phyloP scores from a whole-genome alignment of 169 alveolate genomes.

The Plasmodium falciparum region DNA sequence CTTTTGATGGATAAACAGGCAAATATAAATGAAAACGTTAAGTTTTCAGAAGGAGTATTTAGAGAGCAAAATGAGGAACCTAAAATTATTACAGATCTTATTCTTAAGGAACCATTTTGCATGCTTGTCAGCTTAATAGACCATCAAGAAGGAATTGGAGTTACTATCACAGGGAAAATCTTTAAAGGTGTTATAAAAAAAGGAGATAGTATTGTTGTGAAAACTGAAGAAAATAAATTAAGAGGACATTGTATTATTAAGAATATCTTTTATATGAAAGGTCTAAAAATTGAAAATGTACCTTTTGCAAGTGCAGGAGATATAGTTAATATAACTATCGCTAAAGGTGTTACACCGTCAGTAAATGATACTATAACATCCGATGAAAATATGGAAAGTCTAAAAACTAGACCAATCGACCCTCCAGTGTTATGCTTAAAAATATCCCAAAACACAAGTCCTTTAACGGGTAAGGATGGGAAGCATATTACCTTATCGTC shows the following conservation, averaged over 20 bases:
- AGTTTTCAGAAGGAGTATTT: background rate
- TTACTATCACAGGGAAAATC: constrained; percentile 86
- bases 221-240: constrained; percentile 76
- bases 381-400: constrained; percentile 77
- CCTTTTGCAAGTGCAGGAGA: constrained; percentile 84
- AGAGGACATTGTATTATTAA: constrained; percentile 82
- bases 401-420: constrained; percentile 90
- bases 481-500: constrained; percentile 85
- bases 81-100: background rate
- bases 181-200: constrained; percentile 84
- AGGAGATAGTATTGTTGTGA: constrained; percentile 83
- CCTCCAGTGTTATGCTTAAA: constrained; percentile 94
- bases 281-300: constrained; percentile 80
- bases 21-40: background rate
- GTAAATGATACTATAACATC: constrained; percentile 86
- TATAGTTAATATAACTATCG: constrained; percentile 82
- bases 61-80: background rate
- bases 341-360: constrained; percentile 84
- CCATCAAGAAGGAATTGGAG: constrained; percentile 85
- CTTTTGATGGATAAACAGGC: background rate
- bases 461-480: constrained; percentile 94
- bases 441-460: constrained; percentile 92
- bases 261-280: constrained; percentile 82
- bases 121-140: constrained; percentile 85
- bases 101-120: constrained; percentile 77